Percentiles rank a stretch among this genome's conserved stretches.
Conservation (phyloP, 805 yeast species). For the Kazachstania psychrophila region DNA sequence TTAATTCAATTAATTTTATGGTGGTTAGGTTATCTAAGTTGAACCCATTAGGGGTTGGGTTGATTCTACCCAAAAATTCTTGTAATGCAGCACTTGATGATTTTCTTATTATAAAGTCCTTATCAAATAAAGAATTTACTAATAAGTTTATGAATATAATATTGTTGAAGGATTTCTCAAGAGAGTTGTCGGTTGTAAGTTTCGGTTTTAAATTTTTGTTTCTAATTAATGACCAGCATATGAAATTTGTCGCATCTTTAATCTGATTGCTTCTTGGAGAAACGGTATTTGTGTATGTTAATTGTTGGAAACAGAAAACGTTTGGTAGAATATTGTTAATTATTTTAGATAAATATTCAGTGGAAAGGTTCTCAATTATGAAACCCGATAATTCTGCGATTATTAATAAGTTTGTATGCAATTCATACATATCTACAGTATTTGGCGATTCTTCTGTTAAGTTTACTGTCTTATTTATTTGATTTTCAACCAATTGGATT, state of each 20-base stretch:
- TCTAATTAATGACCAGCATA: slow-evolving; percentile 68
- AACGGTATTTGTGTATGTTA: slow-evolving; percentile 34
- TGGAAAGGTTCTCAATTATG: slow-evolving; percentile 8
- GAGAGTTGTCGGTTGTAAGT: background rate
- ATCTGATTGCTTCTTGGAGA: slow-evolving; percentile 53
- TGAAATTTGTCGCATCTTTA: slow-evolving; percentile 77
- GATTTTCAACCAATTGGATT: slow-evolving; percentile 20
- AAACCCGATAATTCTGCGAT: slow-evolving; percentile 29
- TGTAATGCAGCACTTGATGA: slow-evolving; percentile 84
- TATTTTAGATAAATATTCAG: slow-evolving; percentile 1
- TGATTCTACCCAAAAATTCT: slow-evolving; percentile 63
- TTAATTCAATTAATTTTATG: slow-evolving; percentile 46
- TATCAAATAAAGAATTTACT: slow-evolving; percentile 54
- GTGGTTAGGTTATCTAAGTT: slow-evolving; percentile 32
- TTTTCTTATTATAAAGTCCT: slow-evolving; percentile 63
- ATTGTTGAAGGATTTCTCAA: slow-evolving; percentile 10
- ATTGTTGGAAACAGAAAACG: slow-evolving; percentile 51
- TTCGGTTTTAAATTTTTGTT: slow-evolving; percentile 6
- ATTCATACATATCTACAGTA: slow-evolving; percentile 22
- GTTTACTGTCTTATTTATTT: slow-evolving; percentile 20
- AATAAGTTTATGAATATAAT: slow-evolving; percentile 34
- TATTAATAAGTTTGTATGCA: slow-evolving; percentile 31
- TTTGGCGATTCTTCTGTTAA: slow-evolving; percentile 9
- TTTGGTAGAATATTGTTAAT: slow-evolving; percentile 30
- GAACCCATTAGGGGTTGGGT: background rate